Conservation (phyloP, 495 filamentous ascomycete genomes). For the Terfezia boudieri region DNA sequence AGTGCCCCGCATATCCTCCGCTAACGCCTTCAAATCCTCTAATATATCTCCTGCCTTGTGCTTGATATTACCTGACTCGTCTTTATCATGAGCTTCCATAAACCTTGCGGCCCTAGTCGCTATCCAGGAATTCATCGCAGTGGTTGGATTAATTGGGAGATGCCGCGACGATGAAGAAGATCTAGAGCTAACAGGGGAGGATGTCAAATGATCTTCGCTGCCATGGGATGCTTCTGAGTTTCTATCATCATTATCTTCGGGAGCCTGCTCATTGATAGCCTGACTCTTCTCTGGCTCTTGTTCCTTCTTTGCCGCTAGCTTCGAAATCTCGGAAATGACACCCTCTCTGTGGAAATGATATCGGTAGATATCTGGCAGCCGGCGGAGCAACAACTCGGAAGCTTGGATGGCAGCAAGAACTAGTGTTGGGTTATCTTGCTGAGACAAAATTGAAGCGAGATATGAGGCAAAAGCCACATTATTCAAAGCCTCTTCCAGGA, state of each 20-base stretch:
- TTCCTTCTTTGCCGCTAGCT: constrained; percentile 31
- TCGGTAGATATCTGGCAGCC: constrained; percentile 68
- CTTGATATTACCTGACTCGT: constrained; percentile 45
- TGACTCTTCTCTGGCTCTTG: constrained; percentile 13
- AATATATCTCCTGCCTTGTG: constrained; percentile 58
- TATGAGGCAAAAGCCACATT: constrained; percentile 93
- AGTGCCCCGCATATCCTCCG: constrained; percentile 19
- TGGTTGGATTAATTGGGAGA: constrained; percentile 29
- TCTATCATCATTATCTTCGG: constrained; percentile 20
- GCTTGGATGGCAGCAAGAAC: constrained; percentile 74
- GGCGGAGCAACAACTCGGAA: constrained; percentile 62
- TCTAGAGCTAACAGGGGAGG: constrained; percentile 42
- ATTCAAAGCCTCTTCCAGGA: constrained; percentile 72
- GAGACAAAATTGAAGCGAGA: constrained; percentile 82
- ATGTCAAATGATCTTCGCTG: constrained; percentile 31
- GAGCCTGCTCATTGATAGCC: constrained; percentile 23
- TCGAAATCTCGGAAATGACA: constrained; percentile 75
- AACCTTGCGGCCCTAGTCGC: constrained; percentile 55
- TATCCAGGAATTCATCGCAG: constrained; percentile 50
- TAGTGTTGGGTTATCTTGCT: constrained; percentile 74
- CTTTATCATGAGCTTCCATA: constrained; percentile 57
- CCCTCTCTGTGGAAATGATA: constrained; percentile 97
- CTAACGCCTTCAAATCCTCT: constrained; percentile 44
- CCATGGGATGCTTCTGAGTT: constrained; percentile 12
- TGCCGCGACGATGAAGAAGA: constrained; percentile 33